These are phyloP conservation scores for Micractinium sp. DNA, from an alignment of 139 green algal species.

Conservation along the genomic window DNA sequence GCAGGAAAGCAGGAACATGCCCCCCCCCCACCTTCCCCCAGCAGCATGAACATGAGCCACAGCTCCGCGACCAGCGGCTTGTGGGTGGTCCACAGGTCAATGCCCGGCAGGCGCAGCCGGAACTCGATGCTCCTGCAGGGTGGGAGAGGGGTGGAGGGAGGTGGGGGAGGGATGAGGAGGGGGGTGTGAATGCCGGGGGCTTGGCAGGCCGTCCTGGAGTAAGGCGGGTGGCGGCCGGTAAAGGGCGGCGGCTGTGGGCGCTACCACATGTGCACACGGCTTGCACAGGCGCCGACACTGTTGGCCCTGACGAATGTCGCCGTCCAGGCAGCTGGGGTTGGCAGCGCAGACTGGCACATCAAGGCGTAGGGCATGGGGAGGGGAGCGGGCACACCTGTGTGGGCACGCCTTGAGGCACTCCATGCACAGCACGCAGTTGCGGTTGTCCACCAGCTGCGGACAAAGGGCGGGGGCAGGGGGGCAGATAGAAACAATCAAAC, in stretches of 20 bases:
- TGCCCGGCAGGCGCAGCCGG: conserved; percentile 62
- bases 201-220: no score
- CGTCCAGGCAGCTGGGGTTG: neutral
- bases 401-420: conserved; percentile 76
- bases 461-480: neutral
- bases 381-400: conserved; percentile 36
- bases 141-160: neutral
- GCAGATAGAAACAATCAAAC: neutral
- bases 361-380: neutral
- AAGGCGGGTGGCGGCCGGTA: no score
- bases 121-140: conserved; percentile 62
- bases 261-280: neutral
- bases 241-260: no score
- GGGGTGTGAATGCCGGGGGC: neutral
- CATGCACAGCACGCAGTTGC: conserved; percentile 72
- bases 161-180: neutral
- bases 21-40: conserved; percentile 61
- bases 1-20: neutral
- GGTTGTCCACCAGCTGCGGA: conserved; percentile 71
- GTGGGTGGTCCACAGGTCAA: conserved; percentile 74
- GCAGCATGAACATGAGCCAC: conserved; percentile 75
- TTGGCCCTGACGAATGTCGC: neutral
- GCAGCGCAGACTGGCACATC: neutral
- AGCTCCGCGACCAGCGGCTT: conserved; percentile 65
- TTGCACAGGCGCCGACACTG: neutral